Evolutionary conservation across 352 stramenopile species (phyloP).

Genomic region (Globisporangium alternatum): DNA sequence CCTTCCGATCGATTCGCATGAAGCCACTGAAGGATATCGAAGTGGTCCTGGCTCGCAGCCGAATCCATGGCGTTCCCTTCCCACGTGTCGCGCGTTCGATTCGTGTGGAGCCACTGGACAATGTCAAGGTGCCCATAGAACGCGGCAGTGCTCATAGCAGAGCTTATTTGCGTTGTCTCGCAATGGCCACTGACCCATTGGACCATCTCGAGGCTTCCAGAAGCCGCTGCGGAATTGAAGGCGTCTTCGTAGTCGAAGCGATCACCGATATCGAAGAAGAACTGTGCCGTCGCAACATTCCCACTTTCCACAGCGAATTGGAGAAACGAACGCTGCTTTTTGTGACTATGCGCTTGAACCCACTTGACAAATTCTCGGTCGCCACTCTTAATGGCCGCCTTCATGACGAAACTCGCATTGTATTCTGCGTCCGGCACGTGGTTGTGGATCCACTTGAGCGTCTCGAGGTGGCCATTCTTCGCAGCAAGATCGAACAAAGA

Average conservation of each 20-base stretch:
- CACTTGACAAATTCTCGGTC: background rate
- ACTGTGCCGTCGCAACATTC: background rate
- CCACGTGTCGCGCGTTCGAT: background rate
- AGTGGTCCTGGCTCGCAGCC: background rate
- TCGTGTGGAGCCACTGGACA: background rate
- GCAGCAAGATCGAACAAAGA: background rate
- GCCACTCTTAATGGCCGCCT: background rate
- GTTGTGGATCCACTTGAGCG: background rate
- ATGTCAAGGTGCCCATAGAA: background rate
- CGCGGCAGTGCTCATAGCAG: background rate
- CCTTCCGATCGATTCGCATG: background rate
- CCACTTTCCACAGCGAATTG: background rate
- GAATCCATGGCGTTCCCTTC: background rate
- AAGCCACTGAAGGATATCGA: background rate
- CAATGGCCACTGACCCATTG: background rate
- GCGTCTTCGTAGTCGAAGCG: background rate
- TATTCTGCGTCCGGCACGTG: background rate
- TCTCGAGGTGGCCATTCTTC: background rate
- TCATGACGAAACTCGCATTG: background rate
- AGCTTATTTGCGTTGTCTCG: background rate
- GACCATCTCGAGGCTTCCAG: background rate
- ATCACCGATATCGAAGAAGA: background rate
- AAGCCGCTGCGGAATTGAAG: background rate
- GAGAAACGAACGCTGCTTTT: background rate
- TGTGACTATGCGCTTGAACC: background rate